phyloP scores from a whole-genome alignment of 352 stramenopile species.

The Phytophthora pisi region DNA sequence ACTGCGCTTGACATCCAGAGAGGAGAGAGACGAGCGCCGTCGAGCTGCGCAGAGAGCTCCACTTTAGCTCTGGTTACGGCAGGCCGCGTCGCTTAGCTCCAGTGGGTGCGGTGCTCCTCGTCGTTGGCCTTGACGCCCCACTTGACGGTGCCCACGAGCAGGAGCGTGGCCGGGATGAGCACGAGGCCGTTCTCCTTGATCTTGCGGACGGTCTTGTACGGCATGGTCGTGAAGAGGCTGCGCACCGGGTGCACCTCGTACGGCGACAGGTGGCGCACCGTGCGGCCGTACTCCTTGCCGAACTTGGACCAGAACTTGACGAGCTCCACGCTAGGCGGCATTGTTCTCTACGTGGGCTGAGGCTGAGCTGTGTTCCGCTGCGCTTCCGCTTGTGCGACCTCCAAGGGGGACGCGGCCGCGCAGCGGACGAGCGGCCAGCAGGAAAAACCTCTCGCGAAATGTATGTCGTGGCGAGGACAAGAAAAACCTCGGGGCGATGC shows the following conservation, averaged over 20 bases:
- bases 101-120: conserved; percentile 79
- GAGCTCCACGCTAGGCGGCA: conserved; percentile 54
- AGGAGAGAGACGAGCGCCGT: neutral
- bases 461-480: neutral
- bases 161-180: conserved; percentile 64
- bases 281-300: conserved; percentile 58
- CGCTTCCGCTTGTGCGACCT: conserved; percentile 22
- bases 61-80: conserved; percentile 2
- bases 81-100: conserved; percentile 49
- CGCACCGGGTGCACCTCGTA: conserved; percentile 71
- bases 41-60: neutral
- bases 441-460: conserved; percentile 39
- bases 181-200: conserved; percentile 79
- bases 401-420: neutral
- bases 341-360: conserved; percentile 27
- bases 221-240: conserved; percentile 73
- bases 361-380: conserved; percentile 24
- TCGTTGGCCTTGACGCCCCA: conserved; percentile 80
- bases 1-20: neutral
- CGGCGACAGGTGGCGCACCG: conserved; percentile 74
- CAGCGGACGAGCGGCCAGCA: conserved; percentile 31
- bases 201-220: conserved; percentile 81
- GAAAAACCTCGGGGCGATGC: conserved; percentile 23
- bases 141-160: conserved; percentile 76
- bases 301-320: conserved; percentile 83